Evolutionary conservation across 2,329 filamentous ascomycete genomes (phyloP), one percentile per base, ranked within the genome.

Genomic region (Emericellopsis cladophorae): DNA sequence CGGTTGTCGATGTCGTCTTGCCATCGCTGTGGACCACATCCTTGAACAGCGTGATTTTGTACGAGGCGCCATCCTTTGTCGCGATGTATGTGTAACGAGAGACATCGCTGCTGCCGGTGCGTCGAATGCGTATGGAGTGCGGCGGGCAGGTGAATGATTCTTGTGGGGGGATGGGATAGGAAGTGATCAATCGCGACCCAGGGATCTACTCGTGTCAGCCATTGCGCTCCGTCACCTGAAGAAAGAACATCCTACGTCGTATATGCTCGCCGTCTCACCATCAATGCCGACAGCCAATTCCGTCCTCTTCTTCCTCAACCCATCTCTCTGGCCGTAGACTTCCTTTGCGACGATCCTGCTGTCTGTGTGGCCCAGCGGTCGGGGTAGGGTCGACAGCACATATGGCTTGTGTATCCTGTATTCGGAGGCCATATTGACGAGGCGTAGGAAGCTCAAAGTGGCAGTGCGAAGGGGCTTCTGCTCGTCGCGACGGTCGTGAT

Each of bases 351-450:
- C 68, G 55, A 74, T 78, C 43, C 61, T 65, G 42, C 64, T 68
- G 48, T 58, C 64, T 35, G 58, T 64, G 42, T 60, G 65, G 46
- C 77, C 72, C 39, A 80, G 64, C 3, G 76, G 75, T 34, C 68
- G 62, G 10, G 78, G 76, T 36, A 82, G 61, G 8, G 72, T 62
- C 29, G 76, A 72, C 46, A 82, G 62, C 44, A 79, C 68, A 52
- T 76, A 79, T n/a, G 78, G 77, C 60, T 70, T 70, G 54, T 80
- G 74, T 42, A 81, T 70, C 46, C 73, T 71, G 51, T 79, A 76
- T 47, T 73, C 71, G 36, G 72, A 70, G 48, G 73, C 66, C 74
- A 79, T 79, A 24, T 49, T 49, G 47, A 52, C 37, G 33, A 18
- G 9, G 32, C 32, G 9, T 9, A 32, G 36, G 22, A 7, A 3